phyloP scores from a whole-genome alignment of 441 rosid genomes.

The Pelargonium citronellum region DNA sequence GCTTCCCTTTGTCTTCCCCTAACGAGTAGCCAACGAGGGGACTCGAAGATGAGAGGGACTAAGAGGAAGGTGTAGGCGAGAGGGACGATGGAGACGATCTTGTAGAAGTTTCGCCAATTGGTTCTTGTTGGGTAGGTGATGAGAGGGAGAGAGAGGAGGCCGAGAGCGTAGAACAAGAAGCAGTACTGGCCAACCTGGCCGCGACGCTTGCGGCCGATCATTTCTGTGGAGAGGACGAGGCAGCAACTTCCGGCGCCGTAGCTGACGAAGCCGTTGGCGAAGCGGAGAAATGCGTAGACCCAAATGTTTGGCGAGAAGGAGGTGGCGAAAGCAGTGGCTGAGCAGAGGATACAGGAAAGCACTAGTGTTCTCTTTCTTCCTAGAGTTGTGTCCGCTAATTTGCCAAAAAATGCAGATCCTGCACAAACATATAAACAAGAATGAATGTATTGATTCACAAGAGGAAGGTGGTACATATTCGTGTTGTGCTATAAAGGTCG shows the following conservation, averaged over 20 bases:
- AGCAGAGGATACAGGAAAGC: conserved; percentile 47
- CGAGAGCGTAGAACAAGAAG: conserved; percentile 58
- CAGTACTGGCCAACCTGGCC: conserved; percentile 71
- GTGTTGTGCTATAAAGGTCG: too few relatives aligned
- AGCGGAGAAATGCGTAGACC: conserved; percentile 54
- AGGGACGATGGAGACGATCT: conserved; percentile 42
- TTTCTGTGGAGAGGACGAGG: conserved; percentile 54
- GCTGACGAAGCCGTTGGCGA: conserved; percentile 47
- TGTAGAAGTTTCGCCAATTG: conserved; percentile 48
- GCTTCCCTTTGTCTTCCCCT: conserved; percentile 48
- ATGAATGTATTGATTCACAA: neutral
- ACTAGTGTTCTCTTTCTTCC: conserved; percentile 54
- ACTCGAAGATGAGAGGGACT: conserved; percentile 49
- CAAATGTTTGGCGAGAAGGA: conserved; percentile 64
- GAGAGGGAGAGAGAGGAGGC: conserved; percentile 55
- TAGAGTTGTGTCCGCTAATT: conserved; percentile 45
- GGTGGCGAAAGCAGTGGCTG: conserved; percentile 46
- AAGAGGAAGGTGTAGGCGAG: conserved; percentile 36
- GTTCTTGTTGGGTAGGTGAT: conserved; percentile 44
- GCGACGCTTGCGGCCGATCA: conserved; percentile 57
- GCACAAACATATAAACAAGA: neutral
- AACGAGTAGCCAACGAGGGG: conserved; percentile 65
- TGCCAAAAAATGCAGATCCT: conserved; percentile 60
- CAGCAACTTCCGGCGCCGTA: conserved; percentile 61
- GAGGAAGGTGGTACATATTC: too few relatives aligned